Evolutionary conservation across 495 filamentous ascomycete genomes (phyloP), one percentile per base, ranked within the genome.

Genomic region (Aspergillus egyptiacus): DNA sequence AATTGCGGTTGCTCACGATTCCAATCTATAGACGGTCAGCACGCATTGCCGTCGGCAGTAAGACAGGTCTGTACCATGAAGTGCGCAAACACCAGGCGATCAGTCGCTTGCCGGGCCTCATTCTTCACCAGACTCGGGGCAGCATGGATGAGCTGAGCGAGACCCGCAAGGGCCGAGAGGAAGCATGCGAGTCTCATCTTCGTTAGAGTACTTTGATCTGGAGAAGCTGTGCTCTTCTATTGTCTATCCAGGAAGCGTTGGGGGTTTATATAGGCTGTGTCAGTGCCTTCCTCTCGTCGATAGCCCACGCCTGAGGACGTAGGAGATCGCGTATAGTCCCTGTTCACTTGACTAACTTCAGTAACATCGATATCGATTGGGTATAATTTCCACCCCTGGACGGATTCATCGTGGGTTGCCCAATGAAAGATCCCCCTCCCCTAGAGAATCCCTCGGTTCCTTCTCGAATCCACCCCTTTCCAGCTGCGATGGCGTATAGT

Each of bases 11-110:
- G 49, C 69, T 67, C 20, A 65, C 60, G 30, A 80, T 79, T 23
- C 79, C 79, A 25, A 82, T 71, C 78, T 79, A 42, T 25, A 38
- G 28, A 31, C 33, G 46, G 34, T 36, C 31, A 40, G 24, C 17
- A 13, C 5, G n/a, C n/a, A 11, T 31, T 32, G 3, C 17, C 5
- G 8, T 6, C 17, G 18, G 32, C 11, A 15, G 20, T 28, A 9
- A 46, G 9, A 22, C 13, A 17, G 39, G n/a, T n/a, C n/a, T n/a
- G 28, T 70, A 79, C 78, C 74, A 82, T 80, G 58, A 81, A 83
- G 56, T 82, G 79, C 45, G 65, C 69, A 58, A 83, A 81, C 3
- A 81, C 78, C 28, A 81, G 60, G 7, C 35, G 34, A n/a, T 48
- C 34, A 4, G 14, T 22, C 1, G 46, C 31, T 27, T 47, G 32